Evolutionary conservation across 129 eudicot genomes (phyloP).

Genomic region (Oenanthe sinensis): DNA sequence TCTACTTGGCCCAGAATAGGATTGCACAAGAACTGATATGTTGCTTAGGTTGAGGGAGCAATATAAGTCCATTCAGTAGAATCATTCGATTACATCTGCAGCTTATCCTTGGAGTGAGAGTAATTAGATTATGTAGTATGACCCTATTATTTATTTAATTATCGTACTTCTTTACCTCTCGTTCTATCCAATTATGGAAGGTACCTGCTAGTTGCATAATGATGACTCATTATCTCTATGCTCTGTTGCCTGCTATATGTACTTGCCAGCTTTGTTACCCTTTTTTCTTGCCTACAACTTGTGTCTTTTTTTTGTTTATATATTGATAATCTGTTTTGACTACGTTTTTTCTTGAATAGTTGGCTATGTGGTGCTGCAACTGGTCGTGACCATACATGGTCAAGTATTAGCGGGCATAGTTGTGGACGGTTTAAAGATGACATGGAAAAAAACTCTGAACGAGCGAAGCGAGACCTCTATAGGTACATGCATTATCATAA

Average conservation of each 20-base stretch:
- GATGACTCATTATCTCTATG: background rate
- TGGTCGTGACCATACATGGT: constrained; percentile 91
- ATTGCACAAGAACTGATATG: background rate
- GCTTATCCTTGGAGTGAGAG: background rate
- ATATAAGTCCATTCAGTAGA: background rate
- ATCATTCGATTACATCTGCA: background rate
- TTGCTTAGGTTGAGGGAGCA: background rate
- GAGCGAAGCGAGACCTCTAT: constrained; percentile 77
- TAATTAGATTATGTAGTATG: background rate
- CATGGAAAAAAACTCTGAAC: constrained; percentile 55
- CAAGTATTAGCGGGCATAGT: constrained; percentile 70
- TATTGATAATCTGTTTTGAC: constrained; percentile 17
- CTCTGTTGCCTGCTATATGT: background rate
- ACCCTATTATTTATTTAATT: background rate
- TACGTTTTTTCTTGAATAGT: constrained; percentile 30
- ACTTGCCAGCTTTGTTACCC: background rate
- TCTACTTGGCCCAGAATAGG: background rate
- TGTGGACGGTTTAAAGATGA: constrained; percentile 96
- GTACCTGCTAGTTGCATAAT: background rate
- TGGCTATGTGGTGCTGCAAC: constrained; percentile 99
- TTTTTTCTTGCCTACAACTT: constrained; percentile 4
- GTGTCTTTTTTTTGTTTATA: background rate
- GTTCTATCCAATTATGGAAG: background rate
- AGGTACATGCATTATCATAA: constrained; percentile 95
- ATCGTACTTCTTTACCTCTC: background rate